These are phyloP conservation scores for Oxyria digyna DNA, from an alignment of 148 eudicot species.

Conservation along the genomic window DNA sequence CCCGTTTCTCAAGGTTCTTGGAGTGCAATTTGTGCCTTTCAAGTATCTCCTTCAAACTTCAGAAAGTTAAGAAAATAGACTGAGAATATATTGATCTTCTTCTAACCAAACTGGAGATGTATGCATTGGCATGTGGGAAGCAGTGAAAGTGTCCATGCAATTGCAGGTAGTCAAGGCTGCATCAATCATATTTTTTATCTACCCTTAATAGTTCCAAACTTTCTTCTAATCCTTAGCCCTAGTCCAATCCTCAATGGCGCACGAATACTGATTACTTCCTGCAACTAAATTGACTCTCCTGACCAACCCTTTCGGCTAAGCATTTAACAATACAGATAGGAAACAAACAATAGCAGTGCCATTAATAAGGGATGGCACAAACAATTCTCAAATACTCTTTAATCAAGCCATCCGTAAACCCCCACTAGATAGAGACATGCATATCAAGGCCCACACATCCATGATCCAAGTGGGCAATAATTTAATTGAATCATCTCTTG, in stretches of 20 bases:
- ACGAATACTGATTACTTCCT: not conserved
- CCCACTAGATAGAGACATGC: too few relatives aligned
- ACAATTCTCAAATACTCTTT: too few relatives aligned
- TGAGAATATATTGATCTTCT: not conserved
- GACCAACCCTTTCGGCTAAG: not conserved
- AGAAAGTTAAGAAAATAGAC: not conserved
- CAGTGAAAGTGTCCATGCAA: not conserved
- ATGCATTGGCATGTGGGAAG: not conserved
- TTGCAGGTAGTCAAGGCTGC: not conserved
- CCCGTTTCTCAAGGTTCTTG: constrained; percentile 60
- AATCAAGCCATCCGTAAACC: too few relatives aligned
- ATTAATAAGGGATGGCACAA: too few relatives aligned
- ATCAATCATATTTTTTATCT: too few relatives aligned
- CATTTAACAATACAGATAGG: not conserved
- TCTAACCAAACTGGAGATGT: not conserved
- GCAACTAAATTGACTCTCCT: not conserved
- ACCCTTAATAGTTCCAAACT: too few relatives aligned
- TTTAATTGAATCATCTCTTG: too few relatives aligned
- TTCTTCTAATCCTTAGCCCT: too few relatives aligned
- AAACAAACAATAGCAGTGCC: not conserved
- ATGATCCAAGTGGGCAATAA: too few relatives aligned
- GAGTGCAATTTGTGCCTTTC: constrained; percentile 65
- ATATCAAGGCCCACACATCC: too few relatives aligned
- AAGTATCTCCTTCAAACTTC: constrained; percentile 60
- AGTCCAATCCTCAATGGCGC: not conserved